Conservation (phyloP, 1,284 basidiomycete genomes). For the Rhodotorula sp. region DNA sequence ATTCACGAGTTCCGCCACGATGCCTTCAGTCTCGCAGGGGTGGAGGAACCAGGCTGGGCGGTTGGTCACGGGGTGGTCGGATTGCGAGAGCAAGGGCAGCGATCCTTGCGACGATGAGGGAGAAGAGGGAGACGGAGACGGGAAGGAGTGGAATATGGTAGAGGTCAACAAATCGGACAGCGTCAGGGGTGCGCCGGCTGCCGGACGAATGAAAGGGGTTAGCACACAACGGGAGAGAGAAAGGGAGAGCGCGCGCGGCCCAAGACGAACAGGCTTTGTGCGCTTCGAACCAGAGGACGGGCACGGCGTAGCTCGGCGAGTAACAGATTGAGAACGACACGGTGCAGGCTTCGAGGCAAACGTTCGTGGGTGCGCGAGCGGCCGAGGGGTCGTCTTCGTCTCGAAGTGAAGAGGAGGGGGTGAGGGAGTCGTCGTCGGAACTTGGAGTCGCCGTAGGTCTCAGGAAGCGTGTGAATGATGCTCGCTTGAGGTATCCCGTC, state of each 20-base stretch:
- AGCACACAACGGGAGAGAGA: background rate
- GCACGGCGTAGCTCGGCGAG: constrained; percentile 71
- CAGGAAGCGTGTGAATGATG: background rate
- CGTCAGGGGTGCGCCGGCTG: constrained; percentile 65
- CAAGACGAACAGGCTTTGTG: constrained; percentile 48
- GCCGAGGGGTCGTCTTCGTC: background rate
- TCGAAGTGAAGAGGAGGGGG: background rate
- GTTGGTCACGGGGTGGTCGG: constrained; percentile 72
- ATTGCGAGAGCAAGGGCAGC: constrained; percentile 72
- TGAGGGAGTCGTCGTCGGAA: background rate
- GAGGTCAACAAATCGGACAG: constrained; percentile 60
- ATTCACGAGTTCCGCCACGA: constrained; percentile 61
- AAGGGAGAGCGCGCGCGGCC: too few relatives aligned
- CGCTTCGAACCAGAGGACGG: constrained; percentile 72
- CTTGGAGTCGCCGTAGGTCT: background rate
- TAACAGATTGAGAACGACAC: constrained; percentile 64
- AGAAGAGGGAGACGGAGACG: background rate
- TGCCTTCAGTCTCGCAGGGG: constrained; percentile 68
- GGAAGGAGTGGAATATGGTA: constrained; percentile 57
- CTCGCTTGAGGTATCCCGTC: background rate
- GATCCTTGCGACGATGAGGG: too few relatives aligned
- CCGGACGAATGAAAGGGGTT: background rate
- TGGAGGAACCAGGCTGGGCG: constrained; percentile 77
- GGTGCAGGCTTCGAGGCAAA: background rate
- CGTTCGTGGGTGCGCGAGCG: background rate